Evolutionary conservation across 1,284 basidiomycete genomes (phyloP), one percentile per base, ranked within the genome.

Genomic region (Sporisorium exsertum): DNA sequence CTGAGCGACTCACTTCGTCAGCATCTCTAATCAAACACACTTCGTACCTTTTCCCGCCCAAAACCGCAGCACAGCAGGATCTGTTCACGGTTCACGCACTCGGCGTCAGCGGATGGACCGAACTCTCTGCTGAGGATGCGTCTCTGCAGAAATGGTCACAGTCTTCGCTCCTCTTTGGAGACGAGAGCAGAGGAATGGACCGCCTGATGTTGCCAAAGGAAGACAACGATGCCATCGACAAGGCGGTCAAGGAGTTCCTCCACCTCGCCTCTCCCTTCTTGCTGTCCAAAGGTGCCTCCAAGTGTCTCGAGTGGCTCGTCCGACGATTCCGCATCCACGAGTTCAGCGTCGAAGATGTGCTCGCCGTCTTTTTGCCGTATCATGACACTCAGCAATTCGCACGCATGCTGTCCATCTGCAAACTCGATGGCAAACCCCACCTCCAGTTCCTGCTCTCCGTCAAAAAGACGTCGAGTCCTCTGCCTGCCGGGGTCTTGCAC

Each of bases 251-350:
- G 49, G 87, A 87, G 9, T 93, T 94, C 78, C 84, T 98, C 37
- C 86, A 89, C 43, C 86, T 91, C 35, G 87, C 99, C 3, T 93
- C 93, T 1, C 91, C 91, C 18, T 93, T 92, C 87, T 86, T 99
- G 40, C 88, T 94, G 85, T 92, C 95, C 60, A 89, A 91, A 60
- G 92, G 94, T 1, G 90, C 93, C 0, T 92, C 91, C 43, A 95
- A 93, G 86, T 90, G 93, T n/a, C 84, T 99, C 35, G 96, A 99
- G 85, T 99, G 96, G 96, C 90, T 99, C 26, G 93, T 99, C 4
- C 88, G 94, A 75, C 88, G 95, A 63, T 98, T 97, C 87, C 96
- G 95, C 82, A 90, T 98, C 42, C 90, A 98, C 85, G 95, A 98
- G 84, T 95, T 97, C 88, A 97, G 97, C 81, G 89, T 95, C 45